Evolutionary conservation across 495 filamentous ascomycete genomes (phyloP), one percentile per base, ranked within the genome.

Genomic region (Eremomyces bilateralis): DNA sequence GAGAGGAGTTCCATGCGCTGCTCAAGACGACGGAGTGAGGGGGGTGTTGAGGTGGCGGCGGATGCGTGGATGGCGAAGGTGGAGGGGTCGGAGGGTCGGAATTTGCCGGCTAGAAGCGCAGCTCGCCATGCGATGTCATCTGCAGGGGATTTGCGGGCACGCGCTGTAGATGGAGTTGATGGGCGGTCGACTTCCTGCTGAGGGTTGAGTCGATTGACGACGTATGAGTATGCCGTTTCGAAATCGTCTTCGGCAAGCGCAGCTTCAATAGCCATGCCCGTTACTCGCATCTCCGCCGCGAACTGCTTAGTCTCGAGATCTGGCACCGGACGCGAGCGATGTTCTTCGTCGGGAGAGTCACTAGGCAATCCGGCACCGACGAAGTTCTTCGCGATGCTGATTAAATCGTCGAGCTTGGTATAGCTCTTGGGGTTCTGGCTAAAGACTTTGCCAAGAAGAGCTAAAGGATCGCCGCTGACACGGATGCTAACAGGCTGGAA

Each of bases 201-300:
- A 24, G 11, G 16, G 18, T 15, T 19, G 2, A 77, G 50, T 6
- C 67, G 62, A 43, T 68, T 92, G 39, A 90, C 68, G 21, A 92
- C 76, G 55, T 88, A 93, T 10, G 82, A 91, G 55, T 95, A 95
- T 16, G 90, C 90, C 1, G 90, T 95, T 42, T 91, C 85, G 43
- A 95, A 95, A 47, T 97, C 88, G 45, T 88, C 70, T 49, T 84
- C 80, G 3, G 62, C 57, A 1, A 95, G 66, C 20, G 85, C 81
- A 3, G 83, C 74, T 44, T 85, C 74, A 29, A 95, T 76, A 44
- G 85, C 84, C 69, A 92, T 80, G 34, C 75, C 75, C 20, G 71
- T 77, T 34, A 97, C 73, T 33, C 82, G 69, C 20, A 68, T 65
- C 47, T 78, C 70, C 11, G 65, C 49, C 18, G 10, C 18, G 12